These are phyloP conservation scores for Tylopilus sp. DNA, from an alignment of 768 basidiomycete species.

Conservation along the genomic window DNA sequence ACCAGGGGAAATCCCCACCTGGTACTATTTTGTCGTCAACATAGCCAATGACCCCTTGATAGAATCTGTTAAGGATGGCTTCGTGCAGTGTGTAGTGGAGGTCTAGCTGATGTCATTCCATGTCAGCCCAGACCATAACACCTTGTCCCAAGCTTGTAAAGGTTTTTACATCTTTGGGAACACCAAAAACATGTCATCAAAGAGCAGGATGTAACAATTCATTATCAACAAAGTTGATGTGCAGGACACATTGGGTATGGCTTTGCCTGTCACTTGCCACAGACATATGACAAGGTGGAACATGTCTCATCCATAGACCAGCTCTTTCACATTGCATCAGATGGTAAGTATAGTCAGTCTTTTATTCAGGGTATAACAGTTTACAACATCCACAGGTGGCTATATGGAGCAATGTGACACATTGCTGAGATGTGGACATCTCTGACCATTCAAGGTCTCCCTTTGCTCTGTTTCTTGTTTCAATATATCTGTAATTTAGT, in stretches of 20 bases:
- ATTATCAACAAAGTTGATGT: constrained; percentile 56
- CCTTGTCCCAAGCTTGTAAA: constrained; percentile 71
- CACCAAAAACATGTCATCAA: constrained; percentile 47
- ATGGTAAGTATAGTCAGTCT: constrained; percentile 37
- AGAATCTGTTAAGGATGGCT: too few relatives aligned
- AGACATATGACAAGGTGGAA: constrained; percentile 44
- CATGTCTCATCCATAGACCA: constrained; percentile 49
- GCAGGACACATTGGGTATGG: constrained; percentile 44
- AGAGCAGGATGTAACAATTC: constrained; percentile 53
- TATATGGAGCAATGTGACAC: constrained; percentile 56
- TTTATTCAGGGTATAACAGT: background rate
- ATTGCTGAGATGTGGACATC: constrained; percentile 60
- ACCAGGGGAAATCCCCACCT: too few relatives aligned
- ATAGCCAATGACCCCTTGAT: too few relatives aligned
- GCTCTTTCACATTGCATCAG: constrained; percentile 50
- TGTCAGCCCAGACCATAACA: too few relatives aligned
- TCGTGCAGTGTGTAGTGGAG: too few relatives aligned
- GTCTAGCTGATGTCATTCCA: too few relatives aligned
- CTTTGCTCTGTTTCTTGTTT: background rate
- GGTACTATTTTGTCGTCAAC: too few relatives aligned
- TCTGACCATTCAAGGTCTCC: constrained; percentile 55
- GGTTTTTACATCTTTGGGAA: constrained; percentile 76
- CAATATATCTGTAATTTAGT: constrained; percentile 33
- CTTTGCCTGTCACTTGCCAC: constrained; percentile 55
- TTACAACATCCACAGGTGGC: constrained; percentile 42